Base-by-base conservation (phyloP, 768 basidiomycete genomes). In the Collybia nuda region DNA sequence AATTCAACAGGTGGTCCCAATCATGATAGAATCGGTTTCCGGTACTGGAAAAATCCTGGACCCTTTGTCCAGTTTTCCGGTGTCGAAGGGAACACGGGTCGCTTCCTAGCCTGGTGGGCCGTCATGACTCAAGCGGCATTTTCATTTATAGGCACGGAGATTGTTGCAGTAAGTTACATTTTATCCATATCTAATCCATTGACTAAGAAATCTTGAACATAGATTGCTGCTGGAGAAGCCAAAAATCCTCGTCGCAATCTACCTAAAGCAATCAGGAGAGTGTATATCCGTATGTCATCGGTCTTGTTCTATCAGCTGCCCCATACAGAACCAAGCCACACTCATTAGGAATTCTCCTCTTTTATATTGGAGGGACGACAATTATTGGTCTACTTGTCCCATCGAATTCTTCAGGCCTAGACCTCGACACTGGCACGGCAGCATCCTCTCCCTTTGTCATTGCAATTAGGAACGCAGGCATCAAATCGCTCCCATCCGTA, bases 131-230 rank as follows among this genome's bases (percentile, higher is more conserved):
- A 94, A 56, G 95, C 95, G 3, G 93, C 91, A 12, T 97, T 95
- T 75, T 93, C 91, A 9, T 95, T 72, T 55, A 93, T 94, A 52
- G 95, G 94, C 14, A 94, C 93, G 5, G 95, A 98, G 67, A 93
- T 96, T 62, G 93, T 96, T 37, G 92, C 90, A 23, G 86, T 90
- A 72, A 59, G 81, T 73, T n/a, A 22, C 22, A 14, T 18, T 5
- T 2, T n/a, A 11, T 26, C 44, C 8, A 19, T 36, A 14, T 11
- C 19, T 39, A 15, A 11, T 40, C 17, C 21, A n/a, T 26, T 23
- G 18, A 36, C 7, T 40, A 14, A 29, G 17, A 41, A 57, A 48
- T 60, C 29, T 50, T 35, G n/a, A 35, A 40, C 32, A 39, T 58
- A 89, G 87, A 88, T 88, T 57, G 90, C 91, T 52, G 90, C 90